phyloP scores from a whole-genome alignment of 2,329 filamentous ascomycete genomes.

The Coniochaeta sp. region DNA sequence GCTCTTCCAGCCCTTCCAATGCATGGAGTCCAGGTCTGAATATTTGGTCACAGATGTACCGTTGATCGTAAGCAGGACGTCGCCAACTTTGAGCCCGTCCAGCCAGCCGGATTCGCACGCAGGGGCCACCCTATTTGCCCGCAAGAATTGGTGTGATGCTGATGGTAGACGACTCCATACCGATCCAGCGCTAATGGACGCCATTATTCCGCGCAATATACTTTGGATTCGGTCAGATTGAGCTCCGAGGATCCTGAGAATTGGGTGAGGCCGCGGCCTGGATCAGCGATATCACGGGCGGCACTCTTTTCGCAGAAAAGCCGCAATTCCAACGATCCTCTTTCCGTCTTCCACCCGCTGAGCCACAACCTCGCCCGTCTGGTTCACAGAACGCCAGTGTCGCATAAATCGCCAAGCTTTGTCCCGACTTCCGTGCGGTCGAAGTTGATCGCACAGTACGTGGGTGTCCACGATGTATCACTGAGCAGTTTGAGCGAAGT shows the following conservation, averaged over 20 bases:
- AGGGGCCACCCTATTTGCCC: too few species aligned
- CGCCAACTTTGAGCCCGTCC: too few species aligned
- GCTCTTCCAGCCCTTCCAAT: too few species aligned
- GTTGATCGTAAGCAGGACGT: too few species aligned
- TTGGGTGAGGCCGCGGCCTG: neutral
- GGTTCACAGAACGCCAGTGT: neutral
- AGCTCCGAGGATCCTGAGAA: neutral
- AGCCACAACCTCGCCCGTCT: neutral
- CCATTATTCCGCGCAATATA: neutral
- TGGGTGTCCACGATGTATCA: too few species aligned
- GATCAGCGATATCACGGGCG: neutral
- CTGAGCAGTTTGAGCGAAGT: too few species aligned
- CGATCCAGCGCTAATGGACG: neutral
- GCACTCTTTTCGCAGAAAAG: neutral
- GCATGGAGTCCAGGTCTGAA: too few species aligned
- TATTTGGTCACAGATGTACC: too few species aligned
- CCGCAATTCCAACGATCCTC: neutral
- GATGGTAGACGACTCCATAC: neutral
- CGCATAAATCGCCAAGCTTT: neutral
- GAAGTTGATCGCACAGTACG: neutral
- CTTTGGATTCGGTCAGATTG: neutral
- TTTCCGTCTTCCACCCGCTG: neutral
- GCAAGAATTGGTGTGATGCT: neutral
- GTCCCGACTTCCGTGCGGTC: neutral
- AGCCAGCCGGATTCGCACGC: too few species aligned